Conservation (phyloP, 1,284 basidiomycete species). For the Stygiomarasmius scandens region DNA sequence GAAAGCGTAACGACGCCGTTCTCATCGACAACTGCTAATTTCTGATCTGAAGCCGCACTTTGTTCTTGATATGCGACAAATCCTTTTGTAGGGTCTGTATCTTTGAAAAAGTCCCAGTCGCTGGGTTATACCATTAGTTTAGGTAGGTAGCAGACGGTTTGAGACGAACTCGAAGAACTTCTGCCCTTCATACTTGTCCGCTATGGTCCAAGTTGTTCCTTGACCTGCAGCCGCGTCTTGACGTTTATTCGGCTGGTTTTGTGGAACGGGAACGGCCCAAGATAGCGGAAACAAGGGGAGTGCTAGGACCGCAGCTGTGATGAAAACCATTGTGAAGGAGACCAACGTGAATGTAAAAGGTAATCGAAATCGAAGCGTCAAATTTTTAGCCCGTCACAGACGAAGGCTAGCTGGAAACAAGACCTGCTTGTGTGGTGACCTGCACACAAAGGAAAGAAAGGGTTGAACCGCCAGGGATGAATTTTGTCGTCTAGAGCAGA, state of each 20-base stretch:
- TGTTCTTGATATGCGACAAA: constrained; percentile 13
- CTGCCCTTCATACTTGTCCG: constrained; percentile 16
- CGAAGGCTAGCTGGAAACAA: neutral
- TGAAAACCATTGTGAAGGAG: neutral
- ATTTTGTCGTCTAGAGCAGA: no score
- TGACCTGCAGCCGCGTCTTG: neutral
- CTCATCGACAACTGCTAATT: constrained; percentile 5
- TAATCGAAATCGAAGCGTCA: no score
- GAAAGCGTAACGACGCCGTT: constrained; percentile 7
- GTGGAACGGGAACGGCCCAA: neutral
- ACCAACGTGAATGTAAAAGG: neutral
- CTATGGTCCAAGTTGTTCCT: constrained; percentile 12
- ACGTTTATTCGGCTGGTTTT: neutral
- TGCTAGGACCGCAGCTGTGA: neutral
- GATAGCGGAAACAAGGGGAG: neutral
- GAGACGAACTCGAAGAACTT: constrained; percentile 12
- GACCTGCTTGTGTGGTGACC: constrained; percentile 7
- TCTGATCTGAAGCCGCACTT: constrained; percentile 11
- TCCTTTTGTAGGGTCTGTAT: constrained; percentile 17
- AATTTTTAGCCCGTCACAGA: neutral
- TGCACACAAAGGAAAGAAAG: neutral
- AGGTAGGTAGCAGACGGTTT: neutral
- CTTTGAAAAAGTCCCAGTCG: constrained; percentile 13
- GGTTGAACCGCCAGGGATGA: neutral
- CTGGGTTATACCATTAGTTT: neutral